Evolutionary conservation across 2,329 filamentous ascomycete species (phyloP).

Genomic region (Trichoderma atroviride): DNA sequence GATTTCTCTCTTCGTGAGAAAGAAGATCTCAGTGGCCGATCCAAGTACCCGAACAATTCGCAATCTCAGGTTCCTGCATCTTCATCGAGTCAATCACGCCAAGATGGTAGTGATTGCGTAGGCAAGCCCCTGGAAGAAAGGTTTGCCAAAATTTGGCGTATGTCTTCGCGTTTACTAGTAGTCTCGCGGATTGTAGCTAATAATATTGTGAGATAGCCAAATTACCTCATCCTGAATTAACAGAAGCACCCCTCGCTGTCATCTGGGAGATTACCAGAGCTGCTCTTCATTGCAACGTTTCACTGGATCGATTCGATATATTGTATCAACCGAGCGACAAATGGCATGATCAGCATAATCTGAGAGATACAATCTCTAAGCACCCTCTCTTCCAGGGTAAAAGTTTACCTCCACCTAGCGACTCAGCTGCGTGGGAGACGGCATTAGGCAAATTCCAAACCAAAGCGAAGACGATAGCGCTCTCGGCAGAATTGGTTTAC

Average conservation of each 20-base stretch:
- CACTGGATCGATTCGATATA: constrained; percentile 42
- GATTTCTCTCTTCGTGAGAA: not conserved
- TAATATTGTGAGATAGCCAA: constrained; percentile 35
- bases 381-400: constrained; percentile 49
- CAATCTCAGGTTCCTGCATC: not conserved
- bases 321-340: constrained; percentile 39
- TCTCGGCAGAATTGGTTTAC: constrained; percentile 48
- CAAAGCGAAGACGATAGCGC: constrained; percentile 44
- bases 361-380: constrained; percentile 47
- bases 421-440: constrained; percentile 49
- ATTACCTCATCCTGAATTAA: constrained; percentile 45
- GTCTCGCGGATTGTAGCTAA: not conserved
- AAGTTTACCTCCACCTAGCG: constrained; percentile 51
- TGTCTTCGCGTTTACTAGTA: constrained; percentile 29
- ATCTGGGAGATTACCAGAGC: constrained; percentile 57
- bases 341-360: constrained; percentile 48
- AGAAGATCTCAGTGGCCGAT: not conserved
- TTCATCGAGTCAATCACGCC: not conserved
- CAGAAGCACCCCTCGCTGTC: constrained; percentile 51
- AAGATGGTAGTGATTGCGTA: not conserved
- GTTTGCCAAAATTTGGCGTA: constrained; percentile 46
- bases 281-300: constrained; percentile 49
- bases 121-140: constrained; percentile 32
- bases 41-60: not conserved
- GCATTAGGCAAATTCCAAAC: constrained; percentile 44